These are phyloP conservation scores for Mariannaea elegans DNA, from an alignment of 2,329 filamentous ascomycete genomes.

Conservation along the genomic window DNA sequence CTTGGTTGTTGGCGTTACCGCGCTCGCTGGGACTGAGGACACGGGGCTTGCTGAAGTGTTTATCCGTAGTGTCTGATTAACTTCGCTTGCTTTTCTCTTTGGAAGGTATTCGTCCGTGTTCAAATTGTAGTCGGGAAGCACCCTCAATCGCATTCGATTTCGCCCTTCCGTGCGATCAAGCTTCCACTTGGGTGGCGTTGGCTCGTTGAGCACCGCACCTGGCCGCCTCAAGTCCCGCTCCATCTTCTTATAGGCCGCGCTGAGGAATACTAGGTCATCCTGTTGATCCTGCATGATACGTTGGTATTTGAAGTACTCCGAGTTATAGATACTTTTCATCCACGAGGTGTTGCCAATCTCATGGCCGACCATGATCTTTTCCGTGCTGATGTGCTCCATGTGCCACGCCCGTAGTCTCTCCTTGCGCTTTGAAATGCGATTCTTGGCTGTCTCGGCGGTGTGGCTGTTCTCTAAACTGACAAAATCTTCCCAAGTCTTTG, in stretches of 20 bases:
- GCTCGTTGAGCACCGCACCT: constrained; percentile 80
- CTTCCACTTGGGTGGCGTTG: constrained; percentile 79
- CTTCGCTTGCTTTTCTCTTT: constrained; percentile 72
- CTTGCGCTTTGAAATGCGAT: constrained; percentile 76
- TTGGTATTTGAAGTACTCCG: constrained; percentile 92
- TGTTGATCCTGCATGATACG: constrained; percentile 91
- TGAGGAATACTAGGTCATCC: constrained; percentile 83
- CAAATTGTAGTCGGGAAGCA: constrained; percentile 79
- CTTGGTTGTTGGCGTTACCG: constrained; percentile 27
- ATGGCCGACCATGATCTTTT: constrained; percentile 81
- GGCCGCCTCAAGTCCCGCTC: constrained; percentile 80
- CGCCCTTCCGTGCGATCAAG: constrained; percentile 95
- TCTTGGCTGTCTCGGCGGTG: constrained; percentile 78
- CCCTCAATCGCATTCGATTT: constrained; percentile 90
- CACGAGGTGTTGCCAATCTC: constrained; percentile 88
- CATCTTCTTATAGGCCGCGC: constrained; percentile 79
- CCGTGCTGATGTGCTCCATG: constrained; percentile 70
- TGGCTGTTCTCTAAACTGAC: constrained; percentile 82
- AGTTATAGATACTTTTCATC: constrained; percentile 94
- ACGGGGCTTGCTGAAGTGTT: constrained; percentile 40
- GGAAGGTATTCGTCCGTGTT: constrained; percentile 82
- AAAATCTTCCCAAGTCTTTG: constrained; percentile 88
- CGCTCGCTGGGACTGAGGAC: constrained; percentile 29
- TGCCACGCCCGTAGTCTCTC: constrained; percentile 87
- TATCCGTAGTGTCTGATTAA: constrained; percentile 48